Percentiles rank a stretch among this genome's conserved stretches.
phyloP scores from a whole-genome alignment of 2,329 filamentous ascomycete species.

The Scortechinia acanthostroma region DNA sequence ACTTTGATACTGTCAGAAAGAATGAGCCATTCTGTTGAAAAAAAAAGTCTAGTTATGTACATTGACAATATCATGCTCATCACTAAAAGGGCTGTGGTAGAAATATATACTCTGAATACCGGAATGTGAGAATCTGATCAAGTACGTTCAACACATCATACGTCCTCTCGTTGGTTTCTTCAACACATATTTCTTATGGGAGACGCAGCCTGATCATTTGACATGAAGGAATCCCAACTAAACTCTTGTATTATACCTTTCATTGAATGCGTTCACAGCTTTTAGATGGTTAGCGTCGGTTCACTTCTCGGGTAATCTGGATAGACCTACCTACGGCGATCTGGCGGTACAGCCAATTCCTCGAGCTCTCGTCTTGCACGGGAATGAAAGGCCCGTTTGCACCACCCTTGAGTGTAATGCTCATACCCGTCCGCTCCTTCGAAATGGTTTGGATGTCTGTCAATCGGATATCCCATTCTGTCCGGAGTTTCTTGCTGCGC shows the following conservation, averaged over 20 bases:
- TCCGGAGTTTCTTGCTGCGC: conserved; percentile 74
- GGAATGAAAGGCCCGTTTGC: conserved; percentile 93
- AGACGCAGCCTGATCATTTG: no score
- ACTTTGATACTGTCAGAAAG: no score
- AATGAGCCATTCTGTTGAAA: no score
- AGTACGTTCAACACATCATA: no score
- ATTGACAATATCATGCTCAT: no score
- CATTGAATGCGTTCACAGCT: conserved; percentile 2
- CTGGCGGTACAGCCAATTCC: conserved; percentile 58
- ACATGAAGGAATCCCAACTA: no score
- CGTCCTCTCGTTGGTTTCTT: no score
- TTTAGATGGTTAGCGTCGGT: not conserved
- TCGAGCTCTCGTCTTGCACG: conserved; percentile 75
- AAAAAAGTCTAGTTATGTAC: no score
- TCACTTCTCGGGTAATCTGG: not conserved
- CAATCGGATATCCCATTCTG: conserved; percentile 91
- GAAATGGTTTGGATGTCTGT: conserved; percentile 95
- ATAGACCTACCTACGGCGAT: conserved; percentile 38
- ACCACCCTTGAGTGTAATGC: conserved; percentile 78
- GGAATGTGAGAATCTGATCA: no score
- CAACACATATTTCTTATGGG: no score
- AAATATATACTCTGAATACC: no score
- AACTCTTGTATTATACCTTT: not conserved
- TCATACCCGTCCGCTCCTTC: conserved; percentile 91
- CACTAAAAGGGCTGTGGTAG: no score